Evolutionary conservation across 352 stramenopile species (phyloP).

Genomic region (Pythium grandisporangium): DNA sequence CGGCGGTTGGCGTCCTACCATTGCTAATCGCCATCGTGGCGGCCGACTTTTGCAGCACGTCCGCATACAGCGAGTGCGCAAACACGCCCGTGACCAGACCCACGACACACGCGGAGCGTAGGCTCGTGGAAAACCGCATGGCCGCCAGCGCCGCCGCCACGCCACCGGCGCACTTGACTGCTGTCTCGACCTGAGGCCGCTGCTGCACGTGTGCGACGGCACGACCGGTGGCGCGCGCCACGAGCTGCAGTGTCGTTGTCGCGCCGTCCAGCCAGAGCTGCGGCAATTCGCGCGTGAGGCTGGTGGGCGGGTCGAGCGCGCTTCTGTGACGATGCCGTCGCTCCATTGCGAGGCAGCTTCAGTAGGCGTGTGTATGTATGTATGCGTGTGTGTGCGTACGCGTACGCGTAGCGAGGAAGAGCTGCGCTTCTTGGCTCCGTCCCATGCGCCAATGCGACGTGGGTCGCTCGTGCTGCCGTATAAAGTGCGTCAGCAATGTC

Average conservation of each 20-base stretch:
- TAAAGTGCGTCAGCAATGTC: too few species aligned
- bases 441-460: background rate
- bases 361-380: too few species aligned
- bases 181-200: conserved; percentile 30
- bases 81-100: conserved; percentile 57
- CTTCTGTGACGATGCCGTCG: too few species aligned
- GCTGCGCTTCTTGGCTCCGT: background rate
- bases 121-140: conserved; percentile 45
- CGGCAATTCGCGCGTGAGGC: conserved; percentile 4
- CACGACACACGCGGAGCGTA: conserved; percentile 47
- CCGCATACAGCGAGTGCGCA: conserved; percentile 60
- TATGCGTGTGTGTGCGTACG: too few species aligned
- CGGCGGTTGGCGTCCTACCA: too few species aligned
- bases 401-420: too few species aligned
- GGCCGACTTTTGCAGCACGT: conserved; percentile 32
- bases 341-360: too few species aligned
- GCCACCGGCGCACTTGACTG: conserved; percentile 48
- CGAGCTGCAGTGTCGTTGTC: conserved; percentile 7
- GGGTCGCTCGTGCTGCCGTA: too few species aligned
- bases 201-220: conserved; percentile 16
- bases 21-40: conserved; percentile 3
- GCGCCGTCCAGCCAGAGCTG: conserved; percentile 6
- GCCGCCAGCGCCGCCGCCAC: conserved; percentile 48
- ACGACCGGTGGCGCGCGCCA: conserved; percentile 13
- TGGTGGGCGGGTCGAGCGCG: background rate